Evolutionary conservation across 2,329 filamentous ascomycete species (phyloP).

Genomic region (Clarireedia homoeocarpa): DNA sequence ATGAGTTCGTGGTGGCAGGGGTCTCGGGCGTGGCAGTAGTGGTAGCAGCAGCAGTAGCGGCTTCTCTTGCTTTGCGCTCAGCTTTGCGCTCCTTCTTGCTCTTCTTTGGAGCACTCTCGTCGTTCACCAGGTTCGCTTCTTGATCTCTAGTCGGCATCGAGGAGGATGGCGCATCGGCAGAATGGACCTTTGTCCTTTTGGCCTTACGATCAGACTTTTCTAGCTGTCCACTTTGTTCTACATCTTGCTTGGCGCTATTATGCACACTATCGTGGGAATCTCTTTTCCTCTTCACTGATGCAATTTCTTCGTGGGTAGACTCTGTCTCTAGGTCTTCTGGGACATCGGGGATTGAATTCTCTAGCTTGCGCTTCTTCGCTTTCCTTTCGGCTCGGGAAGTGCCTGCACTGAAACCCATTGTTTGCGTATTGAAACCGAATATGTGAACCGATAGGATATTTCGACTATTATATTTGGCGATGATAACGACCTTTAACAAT

Average conservation of each 20-base stretch:
- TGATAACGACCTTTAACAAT: too few species aligned
- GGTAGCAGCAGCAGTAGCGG: slow-evolving; percentile 20
- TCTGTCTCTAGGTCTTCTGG: slow-evolving; percentile 24
- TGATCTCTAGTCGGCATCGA: not conserved
- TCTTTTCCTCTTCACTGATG: slow-evolving; percentile 7
- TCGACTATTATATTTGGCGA: not conserved
- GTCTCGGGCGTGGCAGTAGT: slow-evolving; percentile 1
- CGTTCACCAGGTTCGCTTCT: slow-evolving; percentile 8
- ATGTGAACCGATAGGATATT: not conserved
- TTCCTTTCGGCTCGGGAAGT: slow-evolving; percentile 28
- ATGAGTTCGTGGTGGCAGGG: too few species aligned
- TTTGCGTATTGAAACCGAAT: not conserved
- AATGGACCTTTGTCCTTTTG: not conserved
- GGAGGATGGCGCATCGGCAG: not conserved
- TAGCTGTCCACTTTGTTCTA: slow-evolving; percentile 3
- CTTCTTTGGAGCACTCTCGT: slow-evolving; percentile 28
- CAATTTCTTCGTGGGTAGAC: slow-evolving; percentile 11
- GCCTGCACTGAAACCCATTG: slow-evolving; percentile 22
- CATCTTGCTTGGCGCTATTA: not conserved
- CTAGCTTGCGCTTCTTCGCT: slow-evolving; percentile 28
- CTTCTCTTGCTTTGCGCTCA: slow-evolving; percentile 29
- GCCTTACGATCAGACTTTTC: not conserved
- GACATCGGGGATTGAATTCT: slow-evolving; percentile 29
- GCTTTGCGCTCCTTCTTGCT: slow-evolving; percentile 31
- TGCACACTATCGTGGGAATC: not conserved